Conservation (phyloP, 2,329 filamentous ascomycete species). For the Trichoderma sp. region DNA sequence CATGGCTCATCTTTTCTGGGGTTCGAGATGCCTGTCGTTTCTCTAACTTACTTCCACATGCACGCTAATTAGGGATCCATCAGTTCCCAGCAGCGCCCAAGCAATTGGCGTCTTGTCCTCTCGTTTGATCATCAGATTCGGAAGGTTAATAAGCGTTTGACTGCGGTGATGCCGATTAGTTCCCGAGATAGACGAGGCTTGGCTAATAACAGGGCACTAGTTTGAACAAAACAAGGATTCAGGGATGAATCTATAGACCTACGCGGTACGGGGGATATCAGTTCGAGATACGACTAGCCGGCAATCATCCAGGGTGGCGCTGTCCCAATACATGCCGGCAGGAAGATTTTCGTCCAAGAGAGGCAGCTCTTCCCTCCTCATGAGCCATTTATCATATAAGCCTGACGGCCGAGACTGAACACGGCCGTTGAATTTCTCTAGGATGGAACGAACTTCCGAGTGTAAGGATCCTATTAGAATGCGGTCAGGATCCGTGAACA, state of each 20-base stretch:
- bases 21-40: background rate
- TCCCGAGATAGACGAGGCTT: background rate
- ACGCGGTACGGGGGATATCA: slow-evolving; percentile 54
- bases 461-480: slow-evolving; percentile 39
- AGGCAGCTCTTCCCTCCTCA: slow-evolving; percentile 47
- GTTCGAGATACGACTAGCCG: slow-evolving; percentile 53
- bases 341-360: slow-evolving; percentile 34
- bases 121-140: slow-evolving; percentile 46
- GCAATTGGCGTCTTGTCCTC: slow-evolving; percentile 51
- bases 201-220: background rate
- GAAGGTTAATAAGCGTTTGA: slow-evolving; percentile 42
- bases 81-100: slow-evolving; percentile 62
- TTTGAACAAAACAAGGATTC: background rate
- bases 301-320: slow-evolving; percentile 51
- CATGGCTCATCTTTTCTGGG: background rate
- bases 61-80: slow-evolving; percentile 59
- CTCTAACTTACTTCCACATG: slow-evolving; percentile 51
- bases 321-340: slow-evolving; percentile 53
- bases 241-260: slow-evolving; percentile 25
- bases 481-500: slow-evolving; percentile 23
- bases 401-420: slow-evolving; percentile 29
- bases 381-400: slow-evolving; percentile 57
- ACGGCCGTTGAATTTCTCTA: slow-evolving; percentile 26
- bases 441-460: slow-evolving; percentile 27
- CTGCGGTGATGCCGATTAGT: slow-evolving; percentile 26